Percentiles rank a stretch among this genome's conserved stretches.
Conservation (phyloP, 2,329 filamentous ascomycete species). For the Fusarium circinatum region DNA sequence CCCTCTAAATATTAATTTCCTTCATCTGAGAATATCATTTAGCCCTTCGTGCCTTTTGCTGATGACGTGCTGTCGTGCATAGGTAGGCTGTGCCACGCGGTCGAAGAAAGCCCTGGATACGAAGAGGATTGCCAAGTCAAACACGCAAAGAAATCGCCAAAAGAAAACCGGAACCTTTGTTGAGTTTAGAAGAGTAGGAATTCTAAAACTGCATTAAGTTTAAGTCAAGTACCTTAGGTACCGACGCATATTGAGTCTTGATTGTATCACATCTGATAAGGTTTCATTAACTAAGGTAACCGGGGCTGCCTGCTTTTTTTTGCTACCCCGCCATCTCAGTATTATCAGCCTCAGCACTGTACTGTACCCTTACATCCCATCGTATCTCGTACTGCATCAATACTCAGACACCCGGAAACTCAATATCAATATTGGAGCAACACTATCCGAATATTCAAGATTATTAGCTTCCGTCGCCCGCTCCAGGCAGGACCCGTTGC, state of each 20-base stretch:
- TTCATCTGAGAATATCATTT: conserved; percentile 9
- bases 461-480: neutral
- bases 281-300: neutral
- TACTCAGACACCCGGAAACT: neutral
- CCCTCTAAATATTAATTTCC: neutral
- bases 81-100: neutral
- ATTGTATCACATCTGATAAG: neutral
- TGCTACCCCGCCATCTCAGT: conserved; percentile 13
- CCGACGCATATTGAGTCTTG: no score
- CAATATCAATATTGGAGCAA: neutral
- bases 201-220: neutral
- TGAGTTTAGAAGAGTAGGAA: neutral
- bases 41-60: neutral
- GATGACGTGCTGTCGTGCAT: conserved; percentile 22
- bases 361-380: neutral
- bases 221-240: neutral
- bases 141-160: no score
- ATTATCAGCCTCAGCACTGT: conserved; percentile 9
- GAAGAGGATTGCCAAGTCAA: neutral
- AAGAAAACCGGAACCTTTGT: neutral
- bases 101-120: neutral
- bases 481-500: neutral
- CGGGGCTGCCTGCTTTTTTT: conserved; percentile 14
- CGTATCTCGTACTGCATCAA: neutral
- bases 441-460: neutral